A percentile compares a stretch with the other conserved stretches of the same genome.
Evolutionary conservation across 345 rosid genomes (phyloP).

Genomic region (Fremontodendron californicum): DNA sequence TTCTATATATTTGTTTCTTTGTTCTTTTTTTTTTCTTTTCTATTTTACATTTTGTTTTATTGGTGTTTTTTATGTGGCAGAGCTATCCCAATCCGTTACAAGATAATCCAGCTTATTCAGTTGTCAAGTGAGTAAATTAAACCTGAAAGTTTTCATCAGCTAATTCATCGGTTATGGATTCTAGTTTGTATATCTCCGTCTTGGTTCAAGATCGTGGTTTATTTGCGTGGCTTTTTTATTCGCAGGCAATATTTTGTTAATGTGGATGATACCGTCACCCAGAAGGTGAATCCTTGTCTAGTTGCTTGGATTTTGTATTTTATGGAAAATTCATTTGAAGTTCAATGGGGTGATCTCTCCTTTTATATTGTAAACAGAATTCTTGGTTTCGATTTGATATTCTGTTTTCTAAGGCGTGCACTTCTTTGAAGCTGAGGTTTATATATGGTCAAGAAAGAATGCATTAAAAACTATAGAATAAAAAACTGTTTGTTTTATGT

Average conservation of each 20-base stretch:
- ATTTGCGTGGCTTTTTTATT: conserved; percentile 14
- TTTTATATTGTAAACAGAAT: background rate
- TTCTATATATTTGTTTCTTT: background rate
- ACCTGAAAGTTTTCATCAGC: background rate
- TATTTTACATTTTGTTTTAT: background rate
- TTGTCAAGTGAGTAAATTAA: conserved; percentile 45
- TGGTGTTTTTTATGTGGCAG: conserved; percentile 32
- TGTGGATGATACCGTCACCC: conserved; percentile 66
- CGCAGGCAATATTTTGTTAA: conserved; percentile 85
- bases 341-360: background rate
- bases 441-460: background rate
- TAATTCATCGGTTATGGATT: background rate
- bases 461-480: background rate
- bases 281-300: conserved; percentile 46
- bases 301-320: background rate
- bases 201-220: background rate
- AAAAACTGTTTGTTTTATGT: background rate
- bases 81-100: conserved; percentile 62
- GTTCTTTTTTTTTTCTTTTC: background rate
- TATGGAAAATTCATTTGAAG: background rate
- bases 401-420: background rate
- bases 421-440: background rate
- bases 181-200: background rate
- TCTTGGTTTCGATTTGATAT: background rate
- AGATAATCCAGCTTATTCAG: conserved; percentile 59